phyloP scores from a whole-genome alignment of 176 grass and related monocot genomes.

The Oropetium thomaeum region DNA sequence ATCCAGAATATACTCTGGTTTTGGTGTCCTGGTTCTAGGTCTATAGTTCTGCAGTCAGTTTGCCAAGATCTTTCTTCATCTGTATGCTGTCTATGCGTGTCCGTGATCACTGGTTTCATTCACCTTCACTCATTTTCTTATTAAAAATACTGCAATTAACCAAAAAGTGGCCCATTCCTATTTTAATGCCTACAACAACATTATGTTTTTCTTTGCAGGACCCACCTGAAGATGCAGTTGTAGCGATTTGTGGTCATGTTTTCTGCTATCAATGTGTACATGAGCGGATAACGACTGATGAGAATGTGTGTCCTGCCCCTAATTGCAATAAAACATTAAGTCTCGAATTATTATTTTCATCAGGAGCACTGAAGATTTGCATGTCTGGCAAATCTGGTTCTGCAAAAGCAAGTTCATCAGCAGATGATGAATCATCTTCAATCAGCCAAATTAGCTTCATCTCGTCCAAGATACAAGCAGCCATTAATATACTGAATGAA shows the following conservation, averaged over 20 bases:
- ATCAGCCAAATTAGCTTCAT: slow-evolving; percentile 74
- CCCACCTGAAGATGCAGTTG: slow-evolving; percentile 82
- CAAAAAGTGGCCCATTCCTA: neutral
- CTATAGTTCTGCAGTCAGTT: slow-evolving; percentile 1
- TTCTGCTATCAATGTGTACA: slow-evolving; percentile 98
- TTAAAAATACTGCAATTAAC: neutral
- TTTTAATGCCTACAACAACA: slow-evolving; percentile 17
- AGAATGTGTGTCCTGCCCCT: slow-evolving; percentile 62
- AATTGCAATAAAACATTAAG: slow-evolving; percentile 61
- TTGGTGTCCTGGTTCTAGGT: neutral
- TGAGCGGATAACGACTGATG: slow-evolving; percentile 79
- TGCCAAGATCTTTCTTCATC: neutral
- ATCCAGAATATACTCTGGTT: neutral
- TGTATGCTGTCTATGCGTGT: neutral
- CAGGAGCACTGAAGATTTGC: slow-evolving; percentile 67
- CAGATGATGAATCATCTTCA: slow-evolving; percentile 49
- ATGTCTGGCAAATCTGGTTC: slow-evolving; percentile 51
- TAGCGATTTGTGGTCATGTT: slow-evolving; percentile 90
- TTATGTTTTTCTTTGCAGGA: slow-evolving; percentile 59
- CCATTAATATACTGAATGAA: slow-evolving; percentile 68
- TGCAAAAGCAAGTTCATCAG: slow-evolving; percentile 47
- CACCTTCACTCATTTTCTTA: neutral
- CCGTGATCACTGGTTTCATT: slow-evolving; percentile 18
- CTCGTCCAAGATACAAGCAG: slow-evolving; percentile 82
- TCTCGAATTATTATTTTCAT: slow-evolving; percentile 74